A percentile compares a stretch with the other conserved stretches of the same genome.
Evolutionary conservation across 2,329 filamentous ascomycete species (phyloP).

Genomic region (Monosporascus sp.): DNA sequence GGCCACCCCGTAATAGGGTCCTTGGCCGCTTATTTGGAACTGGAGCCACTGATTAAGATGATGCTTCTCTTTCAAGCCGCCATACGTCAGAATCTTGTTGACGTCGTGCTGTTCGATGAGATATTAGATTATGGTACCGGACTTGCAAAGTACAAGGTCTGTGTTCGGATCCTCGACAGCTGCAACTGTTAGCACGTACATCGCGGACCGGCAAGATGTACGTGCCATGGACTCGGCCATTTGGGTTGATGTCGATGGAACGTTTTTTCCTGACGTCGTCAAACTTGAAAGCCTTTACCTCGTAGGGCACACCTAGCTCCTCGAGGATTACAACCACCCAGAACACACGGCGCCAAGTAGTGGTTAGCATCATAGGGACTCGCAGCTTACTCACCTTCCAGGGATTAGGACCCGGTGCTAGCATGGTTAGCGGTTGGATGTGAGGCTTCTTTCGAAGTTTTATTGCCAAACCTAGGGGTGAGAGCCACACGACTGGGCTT

Average conservation of each 20-base stretch:
- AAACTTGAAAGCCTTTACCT: conserved; percentile 8
- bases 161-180: conserved; percentile 40
- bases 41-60: conserved; percentile 34
- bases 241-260: conserved; percentile 14
- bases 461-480: no score
- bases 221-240: conserved; percentile 18
- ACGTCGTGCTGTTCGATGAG: conserved; percentile 36
- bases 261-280: conserved; percentile 13
- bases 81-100: conserved; percentile 29
- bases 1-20: conserved; percentile 35
- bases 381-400: no score
- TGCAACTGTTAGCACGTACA: no score
- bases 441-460: no score
- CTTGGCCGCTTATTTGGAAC: conserved; percentile 40
- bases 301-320: conserved; percentile 13
- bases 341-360: not conserved
- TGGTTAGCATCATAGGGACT: no score
- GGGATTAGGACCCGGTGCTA: no score
- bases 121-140: conserved; percentile 41
- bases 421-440: no score
- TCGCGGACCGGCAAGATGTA: not conserved
- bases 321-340: conserved; percentile 13
- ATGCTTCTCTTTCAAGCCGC: conserved; percentile 26
- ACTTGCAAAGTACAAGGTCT: conserved; percentile 40
- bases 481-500: no score